phyloP scores from a whole-genome alignment of 2,329 filamentous ascomycete genomes.

The Hortaea werneckii region DNA sequence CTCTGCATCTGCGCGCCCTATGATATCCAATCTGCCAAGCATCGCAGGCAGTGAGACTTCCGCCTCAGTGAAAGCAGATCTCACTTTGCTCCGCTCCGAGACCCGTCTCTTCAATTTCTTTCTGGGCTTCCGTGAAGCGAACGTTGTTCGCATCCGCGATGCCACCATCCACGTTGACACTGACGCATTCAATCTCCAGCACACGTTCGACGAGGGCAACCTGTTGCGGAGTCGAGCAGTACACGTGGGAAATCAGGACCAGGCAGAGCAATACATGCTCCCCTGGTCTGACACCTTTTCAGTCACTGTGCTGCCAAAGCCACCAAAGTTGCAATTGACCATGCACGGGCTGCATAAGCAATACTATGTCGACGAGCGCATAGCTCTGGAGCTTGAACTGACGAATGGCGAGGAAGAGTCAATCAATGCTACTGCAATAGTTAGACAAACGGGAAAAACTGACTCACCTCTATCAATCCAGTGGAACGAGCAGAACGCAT shows the following conservation, averaged over 20 bases:
- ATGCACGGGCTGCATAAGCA: constrained; percentile 53
- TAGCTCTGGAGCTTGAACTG: constrained; percentile 59
- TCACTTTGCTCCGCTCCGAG: constrained; percentile 53
- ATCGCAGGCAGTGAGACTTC: not conserved
- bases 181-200: constrained; percentile 57
- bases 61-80: constrained; percentile 37
- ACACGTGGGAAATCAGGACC: constrained; percentile 7
- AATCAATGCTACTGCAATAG: constrained; percentile 55
- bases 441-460: constrained; percentile 35
- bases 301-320: constrained; percentile 72
- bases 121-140: constrained; percentile 68
- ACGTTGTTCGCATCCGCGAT: constrained; percentile 58
- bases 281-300: constrained; percentile 39
- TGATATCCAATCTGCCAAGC: too few species aligned
- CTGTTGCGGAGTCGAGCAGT: not conserved
- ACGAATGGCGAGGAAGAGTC: constrained; percentile 76
- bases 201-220: constrained; percentile 43
- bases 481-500: constrained; percentile 21
- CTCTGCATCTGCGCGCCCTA: too few species aligned
- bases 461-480: constrained; percentile 7
- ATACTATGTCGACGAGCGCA: constrained; percentile 76
- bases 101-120: constrained; percentile 41
- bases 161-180: constrained; percentile 54
- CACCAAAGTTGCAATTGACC: constrained; percentile 77
- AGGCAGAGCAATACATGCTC: constrained; percentile 9